Percentiles rank a stretch among this genome's conserved stretches.
These are phyloP conservation scores for Avena eriantha DNA, from an alignment of 176 grass and related monocot species.

Conservation along the genomic window DNA sequence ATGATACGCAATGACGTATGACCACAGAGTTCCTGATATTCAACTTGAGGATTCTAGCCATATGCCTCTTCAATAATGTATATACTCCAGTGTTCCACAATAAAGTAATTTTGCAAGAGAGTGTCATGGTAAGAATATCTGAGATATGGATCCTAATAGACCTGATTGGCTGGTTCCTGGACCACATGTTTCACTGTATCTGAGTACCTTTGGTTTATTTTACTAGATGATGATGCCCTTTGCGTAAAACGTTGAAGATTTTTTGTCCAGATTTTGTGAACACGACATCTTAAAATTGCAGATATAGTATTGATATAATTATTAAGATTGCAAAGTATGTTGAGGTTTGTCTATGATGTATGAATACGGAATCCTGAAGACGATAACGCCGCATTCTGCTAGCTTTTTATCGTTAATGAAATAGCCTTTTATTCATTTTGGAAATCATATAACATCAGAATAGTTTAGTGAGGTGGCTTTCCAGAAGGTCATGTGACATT, in stretches of 20 bases:
- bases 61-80: constrained; percentile 20
- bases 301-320: background rate
- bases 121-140: constrained; percentile 19
- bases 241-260: background rate
- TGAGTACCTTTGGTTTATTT: constrained; percentile 27
- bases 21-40: background rate
- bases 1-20: background rate
- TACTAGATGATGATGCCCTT: background rate
- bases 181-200: constrained; percentile 5
- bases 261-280: constrained; percentile 5
- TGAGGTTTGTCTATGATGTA: background rate
- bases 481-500: constrained; percentile 3
- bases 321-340: background rate
- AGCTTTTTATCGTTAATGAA: background rate
- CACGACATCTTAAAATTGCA: background rate
- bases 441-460: background rate
- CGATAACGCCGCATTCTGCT: background rate
- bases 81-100: constrained; percentile 14
- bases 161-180: background rate
- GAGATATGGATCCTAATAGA: constrained; percentile 13
- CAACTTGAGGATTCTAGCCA: constrained; percentile 19
- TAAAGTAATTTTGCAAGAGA: constrained; percentile 27
- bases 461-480: background rate
- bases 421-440: background rate
- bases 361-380: constrained; percentile 5